Evolutionary conservation across 148 eudicot genomes (phyloP).

Genomic region (Chenopodium berlandieri): DNA sequence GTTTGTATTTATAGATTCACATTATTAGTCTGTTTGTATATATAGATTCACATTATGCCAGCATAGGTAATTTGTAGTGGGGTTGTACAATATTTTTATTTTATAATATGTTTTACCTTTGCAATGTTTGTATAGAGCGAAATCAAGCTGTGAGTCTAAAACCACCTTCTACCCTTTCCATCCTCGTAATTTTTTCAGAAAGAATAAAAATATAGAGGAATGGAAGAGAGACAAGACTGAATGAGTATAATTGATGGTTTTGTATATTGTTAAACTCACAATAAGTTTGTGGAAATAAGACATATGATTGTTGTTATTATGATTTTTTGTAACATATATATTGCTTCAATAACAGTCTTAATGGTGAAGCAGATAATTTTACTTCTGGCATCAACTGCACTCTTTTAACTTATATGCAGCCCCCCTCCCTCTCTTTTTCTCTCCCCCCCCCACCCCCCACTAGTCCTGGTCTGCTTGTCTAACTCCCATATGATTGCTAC

Average conservation of each 20-base stretch:
- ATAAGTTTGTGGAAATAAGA: neutral
- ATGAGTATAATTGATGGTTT: neutral
- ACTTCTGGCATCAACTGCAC: neutral
- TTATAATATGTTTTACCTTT: neutral
- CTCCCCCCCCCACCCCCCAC: neutral
- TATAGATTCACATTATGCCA: neutral
- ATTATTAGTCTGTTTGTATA: neutral
- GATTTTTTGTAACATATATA: too few species aligned
- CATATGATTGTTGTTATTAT: neutral
- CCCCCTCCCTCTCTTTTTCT: neutral
- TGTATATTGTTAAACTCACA: neutral
- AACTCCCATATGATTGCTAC: constrained; percentile 15
- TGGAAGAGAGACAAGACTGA: neutral
- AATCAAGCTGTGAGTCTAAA: neutral
- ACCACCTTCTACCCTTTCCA: neutral
- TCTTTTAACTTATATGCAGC: neutral
- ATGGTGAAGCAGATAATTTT: neutral
- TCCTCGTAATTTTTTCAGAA: neutral
- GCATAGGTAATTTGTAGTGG: neutral
- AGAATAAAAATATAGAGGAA: neutral
- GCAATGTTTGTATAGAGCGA: neutral
- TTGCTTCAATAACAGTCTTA: too few species aligned
- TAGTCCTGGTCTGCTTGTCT: constrained; percentile 8
- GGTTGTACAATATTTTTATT: neutral
- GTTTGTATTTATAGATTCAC: neutral